Evolutionary conservation across 73 alveolate genomes (phyloP), one percentile per base, ranked within the genome.

Genomic region (Paraurostyla sp.): DNA sequence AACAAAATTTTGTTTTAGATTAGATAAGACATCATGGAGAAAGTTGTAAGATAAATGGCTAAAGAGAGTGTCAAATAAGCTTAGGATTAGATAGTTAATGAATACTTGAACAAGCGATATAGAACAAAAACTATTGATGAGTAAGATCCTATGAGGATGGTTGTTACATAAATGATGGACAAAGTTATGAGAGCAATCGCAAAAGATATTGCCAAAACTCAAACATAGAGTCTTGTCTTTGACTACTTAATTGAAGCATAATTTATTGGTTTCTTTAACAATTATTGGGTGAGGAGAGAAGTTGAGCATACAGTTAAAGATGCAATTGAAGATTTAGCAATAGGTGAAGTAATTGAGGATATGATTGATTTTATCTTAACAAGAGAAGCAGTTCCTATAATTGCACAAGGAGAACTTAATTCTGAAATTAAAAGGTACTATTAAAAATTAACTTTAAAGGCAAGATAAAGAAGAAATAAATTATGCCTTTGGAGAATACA

Each of bases 81-180:
- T 0, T 35, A 49, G 43, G 87, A 88, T 69, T 54, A 88, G 57
- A 78, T 88, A 25, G 87, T 88, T 48, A 59, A 46, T 30, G 91
- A 81, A 30, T 88, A 88, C 42, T 62, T 88, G 71, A 88, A 58
- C 16, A 75, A 71, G 68, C 35, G 88, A 16, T 46, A 0, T 51
- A 56, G 87, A 25, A 23, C 69, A 2, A 76, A 80, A 18, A 85
- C 60, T 20, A 69, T 80, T 11, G 90, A 80, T 20, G 94, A 88
- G 69, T 25, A 62, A 35, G 94, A 88, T 75, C 94, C 94, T 0
- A 16, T 88, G 68, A 13, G 91, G 0, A 88, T 54, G 87, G 83
- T 88, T 22, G 91, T 60, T 25, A 32, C 22, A 0, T 63, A 52
- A 6, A 57, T 88, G 73, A 58, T 88, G 85, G 65, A 88, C 54